These are phyloP conservation scores for Talaromyces rugulosus DNA, from an alignment of 2,329 filamentous ascomycete genomes.

Conservation along the genomic window DNA sequence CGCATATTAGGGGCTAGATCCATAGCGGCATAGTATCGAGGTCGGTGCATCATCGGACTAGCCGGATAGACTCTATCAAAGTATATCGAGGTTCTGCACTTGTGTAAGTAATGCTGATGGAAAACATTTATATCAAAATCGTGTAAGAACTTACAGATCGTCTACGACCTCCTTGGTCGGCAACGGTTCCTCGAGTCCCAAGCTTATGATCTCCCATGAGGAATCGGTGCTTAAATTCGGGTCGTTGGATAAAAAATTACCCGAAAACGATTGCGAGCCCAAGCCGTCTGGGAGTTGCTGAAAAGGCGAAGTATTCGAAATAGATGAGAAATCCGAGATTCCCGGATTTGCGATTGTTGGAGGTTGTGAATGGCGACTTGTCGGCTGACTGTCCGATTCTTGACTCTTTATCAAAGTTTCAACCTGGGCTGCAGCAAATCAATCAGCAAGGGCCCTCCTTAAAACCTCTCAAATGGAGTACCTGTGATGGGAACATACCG, in stretches of 20 bases:
- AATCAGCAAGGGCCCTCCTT: constrained; percentile 13
- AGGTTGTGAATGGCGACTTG: constrained; percentile 16
- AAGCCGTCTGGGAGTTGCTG: not conserved
- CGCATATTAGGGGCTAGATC: constrained; percentile 81
- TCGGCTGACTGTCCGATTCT: constrained; percentile 43
- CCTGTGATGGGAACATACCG: constrained; percentile 55
- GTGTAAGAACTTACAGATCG: constrained; percentile 60
- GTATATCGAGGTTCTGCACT: constrained; percentile 68
- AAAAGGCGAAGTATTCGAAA: constrained; percentile 18
- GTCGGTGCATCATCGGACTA: constrained; percentile 82
- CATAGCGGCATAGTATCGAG: constrained; percentile 82
- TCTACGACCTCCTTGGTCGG: constrained; percentile 78
- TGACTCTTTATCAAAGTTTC: constrained; percentile 85
- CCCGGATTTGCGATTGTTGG: constrained; percentile 18
- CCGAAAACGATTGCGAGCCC: not conserved
- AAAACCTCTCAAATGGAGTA: not conserved
- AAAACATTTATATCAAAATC: not conserved
- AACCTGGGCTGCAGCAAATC: constrained; percentile 67
- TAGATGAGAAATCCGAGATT: constrained; percentile 27
- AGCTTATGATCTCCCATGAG: constrained; percentile 79
- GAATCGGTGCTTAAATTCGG: constrained; percentile 44
- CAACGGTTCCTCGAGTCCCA: constrained; percentile 77
- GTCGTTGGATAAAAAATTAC: constrained; percentile 17
- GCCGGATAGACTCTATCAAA: constrained; percentile 88
- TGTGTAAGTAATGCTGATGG: constrained; percentile 15